Conservation (phyloP, 2,329 filamentous ascomycete species). For the Keithomyces neogunnii region DNA sequence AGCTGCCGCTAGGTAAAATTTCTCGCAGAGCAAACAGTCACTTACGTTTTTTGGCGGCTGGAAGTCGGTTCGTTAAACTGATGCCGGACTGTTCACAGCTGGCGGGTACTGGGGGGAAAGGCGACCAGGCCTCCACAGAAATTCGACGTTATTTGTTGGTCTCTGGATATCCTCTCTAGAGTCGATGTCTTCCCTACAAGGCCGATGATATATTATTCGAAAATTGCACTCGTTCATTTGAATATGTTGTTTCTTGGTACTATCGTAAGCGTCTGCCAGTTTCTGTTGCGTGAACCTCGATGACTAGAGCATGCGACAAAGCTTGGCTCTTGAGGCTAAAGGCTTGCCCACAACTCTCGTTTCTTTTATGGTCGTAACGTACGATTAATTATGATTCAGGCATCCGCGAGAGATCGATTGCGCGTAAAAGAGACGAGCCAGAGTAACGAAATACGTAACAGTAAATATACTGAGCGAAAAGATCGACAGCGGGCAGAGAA, state of each 20-base stretch:
- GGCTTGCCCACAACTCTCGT: no score
- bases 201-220: no score
- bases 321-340: no score
- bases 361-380: not conserved
- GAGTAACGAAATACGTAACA: not conserved
- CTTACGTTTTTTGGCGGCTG: not conserved
- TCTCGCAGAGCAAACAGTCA: no score
- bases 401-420: not conserved
- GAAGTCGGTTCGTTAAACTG: not conserved
- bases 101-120: not conserved
- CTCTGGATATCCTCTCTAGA: no score
- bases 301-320: no score
- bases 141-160: no score
- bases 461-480: not conserved
- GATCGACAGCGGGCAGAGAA: not conserved
- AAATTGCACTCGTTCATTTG: no score
- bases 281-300: no score
- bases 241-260: no score
- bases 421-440: not conserved
- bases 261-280: no score
- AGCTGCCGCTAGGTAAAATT: slow-evolving; percentile 2
- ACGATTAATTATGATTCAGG: not conserved
- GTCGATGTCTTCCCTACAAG: no score
- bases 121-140: not conserved
- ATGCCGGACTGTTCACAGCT: not conserved